These are phyloP conservation scores for Cystobasidiaceae sp. DNA, from an alignment of 1,284 basidiomycete species.

Conservation along the genomic window DNA sequence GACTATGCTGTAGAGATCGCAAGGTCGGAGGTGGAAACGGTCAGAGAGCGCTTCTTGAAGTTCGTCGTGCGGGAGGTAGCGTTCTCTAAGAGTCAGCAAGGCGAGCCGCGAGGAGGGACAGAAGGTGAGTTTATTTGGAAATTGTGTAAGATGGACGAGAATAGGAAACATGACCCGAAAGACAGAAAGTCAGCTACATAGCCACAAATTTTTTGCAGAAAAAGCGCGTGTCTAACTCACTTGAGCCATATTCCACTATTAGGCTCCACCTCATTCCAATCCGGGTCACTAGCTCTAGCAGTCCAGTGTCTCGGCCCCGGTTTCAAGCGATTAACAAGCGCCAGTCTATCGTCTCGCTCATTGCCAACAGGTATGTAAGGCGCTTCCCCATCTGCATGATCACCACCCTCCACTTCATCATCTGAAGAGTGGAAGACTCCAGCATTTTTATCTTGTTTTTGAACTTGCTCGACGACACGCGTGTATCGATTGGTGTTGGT, in stretches of 20 bases:
- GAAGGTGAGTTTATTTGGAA: not conserved
- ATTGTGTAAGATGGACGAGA: not conserved
- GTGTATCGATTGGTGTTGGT: not conserved
- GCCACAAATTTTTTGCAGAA: too few relatives aligned
- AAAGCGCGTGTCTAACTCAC: constrained; percentile 55
- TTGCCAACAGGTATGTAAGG: not conserved
- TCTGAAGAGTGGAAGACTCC: too few relatives aligned
- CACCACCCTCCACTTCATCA: too few relatives aligned
- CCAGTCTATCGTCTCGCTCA: constrained; percentile 39
- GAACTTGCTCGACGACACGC: not conserved
- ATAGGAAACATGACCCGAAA: too few relatives aligned
- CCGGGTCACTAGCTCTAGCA: constrained; percentile 61
- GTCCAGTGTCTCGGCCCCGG: constrained; percentile 66
- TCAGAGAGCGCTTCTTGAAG: constrained; percentile 76
- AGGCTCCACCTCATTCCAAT: constrained; percentile 71
- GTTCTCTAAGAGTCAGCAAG: constrained; percentile 55
- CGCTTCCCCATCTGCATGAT: too few relatives aligned
- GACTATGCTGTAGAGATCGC: constrained; percentile 76
- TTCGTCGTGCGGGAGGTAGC: constrained; percentile 65
- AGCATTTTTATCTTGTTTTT: not conserved
- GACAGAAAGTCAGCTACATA: too few relatives aligned
- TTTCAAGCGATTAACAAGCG: constrained; percentile 66
- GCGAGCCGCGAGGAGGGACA: too few relatives aligned
- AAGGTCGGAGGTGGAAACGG: constrained; percentile 80
- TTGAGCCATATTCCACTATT: constrained; percentile 75